Evolutionary conservation across 306 rosid genomes (phyloP).

Genomic region (Vigna angularis): DNA sequence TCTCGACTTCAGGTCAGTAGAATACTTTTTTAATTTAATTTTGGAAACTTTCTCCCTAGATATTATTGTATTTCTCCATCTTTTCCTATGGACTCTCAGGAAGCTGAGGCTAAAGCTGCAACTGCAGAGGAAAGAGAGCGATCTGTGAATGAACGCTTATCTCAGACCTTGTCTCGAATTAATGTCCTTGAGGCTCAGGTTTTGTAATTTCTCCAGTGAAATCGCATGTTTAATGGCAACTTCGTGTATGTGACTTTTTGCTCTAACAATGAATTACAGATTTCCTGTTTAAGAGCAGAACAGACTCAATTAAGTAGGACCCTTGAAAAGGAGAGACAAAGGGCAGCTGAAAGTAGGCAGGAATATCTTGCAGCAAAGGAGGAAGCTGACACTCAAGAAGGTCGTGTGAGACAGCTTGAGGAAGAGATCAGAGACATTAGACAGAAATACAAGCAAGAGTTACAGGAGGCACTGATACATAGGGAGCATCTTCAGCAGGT

Average conservation of each 20-base stretch:
- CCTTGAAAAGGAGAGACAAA: slow-evolving; percentile 96
- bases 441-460: slow-evolving; percentile 91
- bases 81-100: slow-evolving; percentile 66
- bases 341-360: slow-evolving; percentile 99
- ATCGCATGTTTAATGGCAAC: slow-evolving; percentile 34
- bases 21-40: slow-evolving; percentile 37
- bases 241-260: slow-evolving; percentile 41
- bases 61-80: slow-evolving; percentile 35
- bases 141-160: slow-evolving; percentile 88
- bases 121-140: slow-evolving; percentile 97
- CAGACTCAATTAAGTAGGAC: slow-evolving; percentile 92
- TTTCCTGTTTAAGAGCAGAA: slow-evolving; percentile 97
- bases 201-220: slow-evolving; percentile 45
- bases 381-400: slow-evolving; percentile 98
- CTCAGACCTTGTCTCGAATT: slow-evolving; percentile 94
- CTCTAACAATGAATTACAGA: slow-evolving; percentile 62
- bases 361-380: slow-evolving; percentile 96
- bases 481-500: slow-evolving; percentile 96
- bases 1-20: slow-evolving; percentile 88
- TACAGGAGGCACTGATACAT: slow-evolving; percentile 83
- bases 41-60: slow-evolving; percentile 15
- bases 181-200: slow-evolving; percentile 99
- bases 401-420: slow-evolving; percentile 92
- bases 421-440: slow-evolving; percentile 78
- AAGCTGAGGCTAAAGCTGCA: slow-evolving; percentile 95